Percentiles rank a stretch among this genome's conserved stretches.
These are phyloP conservation scores for Gastroboletus turbinatus DNA, from an alignment of 1,284 basidiomycete species.

Conservation along the genomic window DNA sequence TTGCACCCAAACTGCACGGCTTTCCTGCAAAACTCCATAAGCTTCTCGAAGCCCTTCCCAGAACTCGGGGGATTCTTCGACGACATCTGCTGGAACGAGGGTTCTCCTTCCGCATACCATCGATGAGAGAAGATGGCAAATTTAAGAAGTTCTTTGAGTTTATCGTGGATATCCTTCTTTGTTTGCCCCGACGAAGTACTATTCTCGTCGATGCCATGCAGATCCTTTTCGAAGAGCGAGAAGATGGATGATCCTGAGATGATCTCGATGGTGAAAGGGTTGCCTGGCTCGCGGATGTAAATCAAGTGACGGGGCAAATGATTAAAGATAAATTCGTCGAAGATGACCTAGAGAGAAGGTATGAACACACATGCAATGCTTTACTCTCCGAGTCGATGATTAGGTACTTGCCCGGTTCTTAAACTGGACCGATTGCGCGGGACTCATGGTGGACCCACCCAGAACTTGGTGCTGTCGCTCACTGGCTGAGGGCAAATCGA, in stretches of 20 bases:
- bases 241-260: constrained; percentile 8
- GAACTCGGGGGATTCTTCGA: constrained; percentile 1
- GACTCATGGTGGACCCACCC: neutral
- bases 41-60: constrained; percentile 14
- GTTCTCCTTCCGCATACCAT: constrained; percentile 19
- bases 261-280: constrained; percentile 8
- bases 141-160: constrained; percentile 6
- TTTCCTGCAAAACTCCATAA: constrained; percentile 14
- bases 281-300: neutral
- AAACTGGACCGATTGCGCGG: neutral
- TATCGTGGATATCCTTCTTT: neutral
- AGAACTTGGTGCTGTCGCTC: neutral
- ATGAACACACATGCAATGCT: neutral
- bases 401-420: neutral
- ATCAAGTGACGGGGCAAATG: constrained; percentile 15
- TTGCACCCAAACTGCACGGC: constrained; percentile 13
- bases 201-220: constrained; percentile 9
- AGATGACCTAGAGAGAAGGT: constrained; percentile 8
- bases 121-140: constrained; percentile 23
- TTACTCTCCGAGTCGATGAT: no score
- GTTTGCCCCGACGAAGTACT: neutral
- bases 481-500: neutral
- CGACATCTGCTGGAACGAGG: neutral
- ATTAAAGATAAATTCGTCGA: constrained; percentile 22
- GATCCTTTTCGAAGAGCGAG: constrained; percentile 14